A percentile compares a stretch with the other conserved stretches of the same genome.
phyloP scores from a whole-genome alignment of 192 early-diverging fungal species.

The Linnemannia elongata region DNA sequence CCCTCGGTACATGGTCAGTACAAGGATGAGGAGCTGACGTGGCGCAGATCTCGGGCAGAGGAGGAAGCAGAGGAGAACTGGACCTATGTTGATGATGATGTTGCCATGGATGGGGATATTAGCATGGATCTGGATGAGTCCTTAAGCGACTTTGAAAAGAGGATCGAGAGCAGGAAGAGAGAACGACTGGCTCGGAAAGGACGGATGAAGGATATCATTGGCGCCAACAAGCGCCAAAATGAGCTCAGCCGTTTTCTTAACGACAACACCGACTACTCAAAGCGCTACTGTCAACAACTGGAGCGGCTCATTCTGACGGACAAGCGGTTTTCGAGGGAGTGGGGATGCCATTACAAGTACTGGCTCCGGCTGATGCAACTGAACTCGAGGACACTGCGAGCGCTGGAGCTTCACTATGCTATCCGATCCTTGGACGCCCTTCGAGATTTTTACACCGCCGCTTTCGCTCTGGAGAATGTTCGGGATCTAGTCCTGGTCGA shows the following conservation, averaged over 20 bases:
- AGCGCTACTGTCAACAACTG: constrained; percentile 17
- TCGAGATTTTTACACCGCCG: constrained; percentile 21
- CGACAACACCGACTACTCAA: constrained; percentile 24
- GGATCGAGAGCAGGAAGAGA: constrained; percentile 3
- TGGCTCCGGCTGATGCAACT: constrained; percentile 24
- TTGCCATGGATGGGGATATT: not conserved
- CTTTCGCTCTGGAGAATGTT: constrained; percentile 1
- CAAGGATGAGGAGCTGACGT: not conserved
- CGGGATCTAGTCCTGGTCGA: constrained; percentile 23
- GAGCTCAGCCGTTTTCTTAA: constrained; percentile 25
- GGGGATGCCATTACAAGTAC: constrained; percentile 31
- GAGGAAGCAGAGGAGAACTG: constrained; percentile 20
- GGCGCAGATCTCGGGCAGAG: constrained; percentile 14
- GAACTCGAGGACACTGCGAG: constrained; percentile 13
- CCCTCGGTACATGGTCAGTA: not conserved
- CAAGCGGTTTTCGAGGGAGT: constrained; percentile 20
- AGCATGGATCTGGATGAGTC: not conserved
- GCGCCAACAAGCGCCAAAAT: constrained; percentile 27
- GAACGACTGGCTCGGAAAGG: not conserved
- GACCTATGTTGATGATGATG: constrained; percentile 37
- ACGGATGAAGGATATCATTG: not conserved
- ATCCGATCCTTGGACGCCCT: constrained; percentile 21
- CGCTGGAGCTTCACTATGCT: constrained; percentile 29
- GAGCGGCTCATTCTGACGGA: constrained; percentile 38
- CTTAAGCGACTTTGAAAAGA: constrained; percentile 33